Evolutionary conservation across 2,329 filamentous ascomycete species (phyloP).

Genomic region (Phialocephala sp.): DNA sequence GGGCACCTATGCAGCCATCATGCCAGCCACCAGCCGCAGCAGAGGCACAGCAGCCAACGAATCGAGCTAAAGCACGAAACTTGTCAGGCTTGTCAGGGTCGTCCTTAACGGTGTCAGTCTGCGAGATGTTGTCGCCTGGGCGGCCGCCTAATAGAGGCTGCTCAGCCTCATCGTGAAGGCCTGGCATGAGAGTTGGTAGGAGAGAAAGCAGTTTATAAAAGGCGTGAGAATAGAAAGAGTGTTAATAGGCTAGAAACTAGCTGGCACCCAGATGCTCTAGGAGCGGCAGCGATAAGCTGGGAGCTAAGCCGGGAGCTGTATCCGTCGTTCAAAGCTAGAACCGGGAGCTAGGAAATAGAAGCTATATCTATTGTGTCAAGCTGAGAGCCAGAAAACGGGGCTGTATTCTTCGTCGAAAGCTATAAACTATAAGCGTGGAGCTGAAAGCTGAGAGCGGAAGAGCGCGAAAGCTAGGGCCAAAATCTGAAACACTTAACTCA

Average conservation of each 20-base stretch:
- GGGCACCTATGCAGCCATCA: slow-evolving; percentile 22
- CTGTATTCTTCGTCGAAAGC: background rate
- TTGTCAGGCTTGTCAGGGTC: background rate
- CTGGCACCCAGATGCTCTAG: background rate
- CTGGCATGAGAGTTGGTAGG: slow-evolving; percentile 2
- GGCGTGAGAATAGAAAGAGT: background rate
- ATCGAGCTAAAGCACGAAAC: slow-evolving; percentile 15
- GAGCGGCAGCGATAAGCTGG: background rate
- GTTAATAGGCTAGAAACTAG: background rate
- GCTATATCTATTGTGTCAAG: background rate
- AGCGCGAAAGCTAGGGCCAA: background rate
- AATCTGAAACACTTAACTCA: background rate
- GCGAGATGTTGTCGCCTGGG: background rate
- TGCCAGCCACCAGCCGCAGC: slow-evolving; percentile 15
- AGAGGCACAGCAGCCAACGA: slow-evolving; percentile 20
- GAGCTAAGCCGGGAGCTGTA: background rate
- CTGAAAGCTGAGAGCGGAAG: background rate
- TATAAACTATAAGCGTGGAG: background rate
- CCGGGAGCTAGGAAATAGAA: background rate
- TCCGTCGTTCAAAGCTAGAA: background rate
- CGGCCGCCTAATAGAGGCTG: background rate
- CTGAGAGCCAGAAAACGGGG: background rate
- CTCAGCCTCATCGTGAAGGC: slow-evolving; percentile 6
- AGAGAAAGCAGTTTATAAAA: background rate
- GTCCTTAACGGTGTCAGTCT: background rate